Base-by-base conservation (phyloP, 2,329 filamentous ascomycete genomes). In the Colletotrichum tabaci region DNA sequence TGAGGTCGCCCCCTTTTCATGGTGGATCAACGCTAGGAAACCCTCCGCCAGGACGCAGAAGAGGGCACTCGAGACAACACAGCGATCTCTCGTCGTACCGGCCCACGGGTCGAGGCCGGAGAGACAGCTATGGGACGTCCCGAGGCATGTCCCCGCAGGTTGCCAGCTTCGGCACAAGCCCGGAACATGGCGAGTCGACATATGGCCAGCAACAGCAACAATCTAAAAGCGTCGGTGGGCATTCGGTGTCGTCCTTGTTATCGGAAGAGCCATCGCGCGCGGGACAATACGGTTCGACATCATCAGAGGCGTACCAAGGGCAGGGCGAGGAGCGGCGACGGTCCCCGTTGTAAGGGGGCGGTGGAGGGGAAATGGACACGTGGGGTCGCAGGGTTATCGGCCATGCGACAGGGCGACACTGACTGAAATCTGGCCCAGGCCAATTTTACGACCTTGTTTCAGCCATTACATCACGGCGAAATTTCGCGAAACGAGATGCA, bases 41-140 rank as follows among this genome's bases (percentile, higher is more conserved):
- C 67, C 87, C 87, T 3, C 86, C 86, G 26, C 84, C 84, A 10
- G 84, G 84, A 74, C 87, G 88, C 79, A 85, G 88, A 73, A 84
- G 87, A 73, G 88, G 87, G 57, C 91, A 93, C 78, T 89, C 87
- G 57, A 87, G 92, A 74, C 89, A 91, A 76, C 86, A 87, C 77
- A 93, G 91, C 80, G 91, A 93, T 77, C 80, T 89, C 71, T 90
- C 89, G 7, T 84, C 84, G 12, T 85, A 87, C 73, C 81, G 84
- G 56, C 80, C 82, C 15, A 75, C 77, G 18, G 83, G 81, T 61
- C 82, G 85, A n/a, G 79, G 77, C 44, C 78, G 80, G 40, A 77
- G 76, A 10, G 81, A 82, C 53, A 75, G 77, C 16, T 81, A 78
- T 67, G 80, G 76, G 23, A 78, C 78, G 30, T 77, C 79, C 44